Conservation (phyloP, 2,329 filamentous ascomycete genomes). For the Botrytis fragariae region DNA sequence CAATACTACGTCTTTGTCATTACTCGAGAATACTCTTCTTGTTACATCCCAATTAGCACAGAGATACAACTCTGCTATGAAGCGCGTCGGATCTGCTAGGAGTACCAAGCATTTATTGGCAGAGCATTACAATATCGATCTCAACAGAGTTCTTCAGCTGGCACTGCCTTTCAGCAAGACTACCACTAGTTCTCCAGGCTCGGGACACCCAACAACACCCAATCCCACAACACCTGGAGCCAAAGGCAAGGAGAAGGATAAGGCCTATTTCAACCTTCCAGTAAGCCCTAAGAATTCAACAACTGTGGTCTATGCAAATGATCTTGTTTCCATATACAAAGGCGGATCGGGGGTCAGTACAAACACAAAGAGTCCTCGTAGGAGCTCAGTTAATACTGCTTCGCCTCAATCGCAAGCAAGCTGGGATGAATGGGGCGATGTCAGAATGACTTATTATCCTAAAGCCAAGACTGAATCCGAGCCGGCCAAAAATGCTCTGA, state of each 20-base stretch:
- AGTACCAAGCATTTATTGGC: conserved; percentile 70
- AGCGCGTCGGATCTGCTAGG: conserved; percentile 68
- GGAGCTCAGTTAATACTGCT: conserved; percentile 32
- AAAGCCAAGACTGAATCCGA: conserved; percentile 39
- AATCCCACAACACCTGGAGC: conserved; percentile 54
- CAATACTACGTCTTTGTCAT: conserved; percentile 76
- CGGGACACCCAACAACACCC: conserved; percentile 49
- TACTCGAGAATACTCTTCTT: conserved; percentile 75
- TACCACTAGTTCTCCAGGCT: conserved; percentile 47
- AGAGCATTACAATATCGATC: conserved; percentile 78
- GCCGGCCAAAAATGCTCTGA: conserved; percentile 27
- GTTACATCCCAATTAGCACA: conserved; percentile 85
- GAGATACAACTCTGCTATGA: conserved; percentile 85
- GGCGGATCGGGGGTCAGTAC: conserved; percentile 43
- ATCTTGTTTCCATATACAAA: conserved; percentile 73
- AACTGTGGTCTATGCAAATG: conserved; percentile 71
- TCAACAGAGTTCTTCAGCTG: conserved; percentile 81
- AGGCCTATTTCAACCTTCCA: conserved; percentile 45
- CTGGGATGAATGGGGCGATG: conserved; percentile 78
- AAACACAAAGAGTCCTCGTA: conserved; percentile 35
- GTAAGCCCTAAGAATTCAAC: conserved; percentile 44
- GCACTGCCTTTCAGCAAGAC: conserved; percentile 80
- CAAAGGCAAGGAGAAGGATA: conserved; percentile 86
- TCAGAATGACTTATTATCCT: conserved; percentile 76
- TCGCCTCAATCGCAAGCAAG: conserved; percentile 39